Percentiles rank a stretch among this genome's conserved stretches.
Conservation (phyloP, 192 early-diverging fungal genomes). For the Diversispora eburnea region DNA sequence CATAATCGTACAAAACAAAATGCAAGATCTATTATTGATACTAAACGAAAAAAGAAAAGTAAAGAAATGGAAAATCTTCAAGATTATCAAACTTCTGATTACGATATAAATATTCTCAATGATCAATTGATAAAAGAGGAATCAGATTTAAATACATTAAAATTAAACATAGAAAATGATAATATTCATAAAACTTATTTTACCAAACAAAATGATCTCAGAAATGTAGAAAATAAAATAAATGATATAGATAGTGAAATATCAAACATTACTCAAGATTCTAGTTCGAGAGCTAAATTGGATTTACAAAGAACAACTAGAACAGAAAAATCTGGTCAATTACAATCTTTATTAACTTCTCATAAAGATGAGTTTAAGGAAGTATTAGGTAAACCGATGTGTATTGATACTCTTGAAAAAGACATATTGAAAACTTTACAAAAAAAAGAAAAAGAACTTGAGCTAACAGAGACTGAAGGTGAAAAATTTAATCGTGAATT, state of each 20-base stretch:
- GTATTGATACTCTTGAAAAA: constrained; percentile 1
- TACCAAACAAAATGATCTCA: neutral
- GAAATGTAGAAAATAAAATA: neutral
- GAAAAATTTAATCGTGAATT: neutral
- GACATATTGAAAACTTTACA: neutral
- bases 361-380: neutral
- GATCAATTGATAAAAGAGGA: neutral
- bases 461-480: neutral
- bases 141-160: neutral
- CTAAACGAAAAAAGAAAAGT: neutral
- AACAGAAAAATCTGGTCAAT: neutral
- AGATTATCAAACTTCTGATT: neutral
- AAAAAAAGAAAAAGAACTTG: neutral
- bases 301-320: neutral
- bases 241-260: neutral
- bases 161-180: neutral
- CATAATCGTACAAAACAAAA: neutral
- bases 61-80: neutral
- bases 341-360: neutral
- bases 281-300: neutral
- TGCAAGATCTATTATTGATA: neutral
- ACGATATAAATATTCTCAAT: neutral
- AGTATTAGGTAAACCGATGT: neutral
- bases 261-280: neutral
- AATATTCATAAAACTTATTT: neutral